Conservation (phyloP, 139 green algal genomes). For the Dunaliella primolecta region DNA sequence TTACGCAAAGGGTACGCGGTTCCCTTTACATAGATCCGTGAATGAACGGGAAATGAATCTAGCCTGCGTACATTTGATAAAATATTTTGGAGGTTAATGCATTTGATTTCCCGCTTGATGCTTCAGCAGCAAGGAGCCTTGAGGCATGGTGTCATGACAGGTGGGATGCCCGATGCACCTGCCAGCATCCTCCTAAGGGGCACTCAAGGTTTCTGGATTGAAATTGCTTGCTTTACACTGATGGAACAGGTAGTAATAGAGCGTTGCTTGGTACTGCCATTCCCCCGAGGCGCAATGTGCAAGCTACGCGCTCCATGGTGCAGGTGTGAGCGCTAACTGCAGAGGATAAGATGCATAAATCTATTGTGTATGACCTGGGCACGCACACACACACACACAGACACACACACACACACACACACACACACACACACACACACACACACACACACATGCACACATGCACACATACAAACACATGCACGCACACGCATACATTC, state of each 20-base stretch:
- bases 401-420: not conserved
- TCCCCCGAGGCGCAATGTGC: not conserved
- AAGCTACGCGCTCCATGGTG: not conserved
- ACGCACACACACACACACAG: not conserved
- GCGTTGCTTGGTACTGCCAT: not conserved
- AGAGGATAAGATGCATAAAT: not conserved
- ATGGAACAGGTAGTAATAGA: too few relatives aligned
- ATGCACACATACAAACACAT: not conserved
- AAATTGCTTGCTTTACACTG: too few relatives aligned
- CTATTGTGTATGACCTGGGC: not conserved
- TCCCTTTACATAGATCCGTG: not conserved
- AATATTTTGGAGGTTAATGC: too few relatives aligned
- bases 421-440: not conserved
- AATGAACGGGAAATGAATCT: not conserved
- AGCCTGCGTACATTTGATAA: too few relatives aligned
- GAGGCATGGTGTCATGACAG: not conserved
- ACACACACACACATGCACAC: not conserved
- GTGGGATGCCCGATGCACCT: not conserved
- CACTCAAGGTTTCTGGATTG: too few relatives aligned
- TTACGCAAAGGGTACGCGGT: not conserved
- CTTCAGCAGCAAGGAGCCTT: not conserved
- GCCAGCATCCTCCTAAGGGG: not conserved
- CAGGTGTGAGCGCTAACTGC: too few relatives aligned
- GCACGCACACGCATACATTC: not conserved
- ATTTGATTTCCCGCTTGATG: not conserved